Evolutionary conservation across 2,329 filamentous ascomycete species (phyloP), one percentile per base, ranked within the genome.

Genomic region (Fonsecaea nubica): DNA sequence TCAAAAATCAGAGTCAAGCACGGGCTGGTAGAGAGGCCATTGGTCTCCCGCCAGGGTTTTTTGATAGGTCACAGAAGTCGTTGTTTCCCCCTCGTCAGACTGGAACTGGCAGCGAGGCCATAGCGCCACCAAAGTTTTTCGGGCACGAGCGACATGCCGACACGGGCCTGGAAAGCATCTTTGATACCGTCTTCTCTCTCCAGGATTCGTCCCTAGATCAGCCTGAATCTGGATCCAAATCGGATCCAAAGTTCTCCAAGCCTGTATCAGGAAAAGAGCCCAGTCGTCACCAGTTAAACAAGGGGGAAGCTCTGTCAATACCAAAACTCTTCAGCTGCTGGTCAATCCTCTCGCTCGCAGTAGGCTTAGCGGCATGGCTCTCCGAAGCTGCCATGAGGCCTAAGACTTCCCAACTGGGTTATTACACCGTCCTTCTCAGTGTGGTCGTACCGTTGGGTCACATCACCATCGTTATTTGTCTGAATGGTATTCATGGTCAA

Each of bases 121-220:
- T 84, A 66, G 78, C 78, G n/a, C 75, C 77, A 5, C 81, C 81
- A 3, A 81, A 72, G 50, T 83, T 83, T 71, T 83, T 83, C 59
- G 78, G 80, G 4, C 72, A 76, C 65, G 79, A 82, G 64, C 74
- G 77, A 67, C 73, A 74, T 54, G 75, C 77, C 21, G 79, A 81
- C 32, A 83, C 81, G 32, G 81, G 81, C 7, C 71, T 84, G 10
- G 82, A 84, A 71, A 77, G 73, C 48, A 71, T 83, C 30, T 83
- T 84, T 71, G 79, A 81, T 56, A 75, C 75, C 33, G 76, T 81
- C 3, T 83, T 83, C 63, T 80, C 75, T 45, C 70, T 79, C 2
- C 62, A 65, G 52, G 68, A 70, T 50, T 57, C 40, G 30, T 64
- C 59, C 33, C 35, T 57, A n/a, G 35, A 57, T 8, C 53, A 9